Percentiles rank a stretch among this genome's conserved stretches.
phyloP scores from a whole-genome alignment of 495 filamentous ascomycete species.

The Podospora pseudopauciseta region DNA sequence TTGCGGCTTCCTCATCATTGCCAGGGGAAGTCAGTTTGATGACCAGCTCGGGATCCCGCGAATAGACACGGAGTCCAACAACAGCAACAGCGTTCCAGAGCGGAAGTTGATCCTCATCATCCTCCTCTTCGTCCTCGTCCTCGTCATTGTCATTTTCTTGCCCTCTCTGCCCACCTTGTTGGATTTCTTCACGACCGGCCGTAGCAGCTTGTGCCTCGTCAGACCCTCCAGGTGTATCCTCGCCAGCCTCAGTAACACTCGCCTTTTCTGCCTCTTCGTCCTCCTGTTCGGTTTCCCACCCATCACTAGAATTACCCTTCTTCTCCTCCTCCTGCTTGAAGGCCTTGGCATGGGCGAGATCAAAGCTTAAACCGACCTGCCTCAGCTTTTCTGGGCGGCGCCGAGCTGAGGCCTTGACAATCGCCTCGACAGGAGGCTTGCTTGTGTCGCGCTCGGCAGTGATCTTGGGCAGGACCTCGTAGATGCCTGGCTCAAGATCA shows the following conservation, averaged over 20 bases:
- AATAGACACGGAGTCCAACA: conserved; percentile 7
- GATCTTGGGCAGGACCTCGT: conserved; percentile 75
- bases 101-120: neutral
- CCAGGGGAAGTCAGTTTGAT: neutral
- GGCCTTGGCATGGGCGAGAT: conserved; percentile 78
- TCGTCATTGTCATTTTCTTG: neutral
- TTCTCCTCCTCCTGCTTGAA: conserved; percentile 43
- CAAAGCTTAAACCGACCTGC: conserved; percentile 75
- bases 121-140: neutral
- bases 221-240: neutral
- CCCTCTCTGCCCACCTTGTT: neutral
- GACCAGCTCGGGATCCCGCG: neutral
- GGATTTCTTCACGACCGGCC: neutral
- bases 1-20: neutral
- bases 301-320: conserved; percentile 15
- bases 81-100: conserved; percentile 6
- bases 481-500: conserved; percentile 75
- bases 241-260: conserved; percentile 16
- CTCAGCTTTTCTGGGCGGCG: conserved; percentile 73
- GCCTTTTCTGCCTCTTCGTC: conserved; percentile 26
- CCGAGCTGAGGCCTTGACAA: conserved; percentile 60
- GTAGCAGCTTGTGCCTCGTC: neutral
- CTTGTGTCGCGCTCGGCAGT: conserved; percentile 58
- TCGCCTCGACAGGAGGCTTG: conserved; percentile 60
- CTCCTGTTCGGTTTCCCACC: conserved; percentile 23